Evolutionary conservation across 306 rosid genomes (phyloP).

Genomic region (Cucurbita maxima): DNA sequence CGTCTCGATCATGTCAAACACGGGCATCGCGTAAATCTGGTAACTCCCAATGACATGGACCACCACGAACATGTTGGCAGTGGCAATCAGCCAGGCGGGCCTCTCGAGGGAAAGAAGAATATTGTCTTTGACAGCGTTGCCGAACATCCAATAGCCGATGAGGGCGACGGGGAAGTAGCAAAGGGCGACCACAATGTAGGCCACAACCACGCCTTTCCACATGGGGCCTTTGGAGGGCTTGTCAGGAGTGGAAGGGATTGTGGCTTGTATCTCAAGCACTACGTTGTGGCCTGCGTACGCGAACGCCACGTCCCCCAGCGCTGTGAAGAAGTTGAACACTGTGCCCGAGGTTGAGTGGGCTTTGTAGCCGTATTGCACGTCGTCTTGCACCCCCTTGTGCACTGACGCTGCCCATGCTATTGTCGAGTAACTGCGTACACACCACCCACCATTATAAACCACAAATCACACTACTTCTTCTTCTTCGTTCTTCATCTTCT

Average conservation of each 20-base stretch:
- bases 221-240: conserved; percentile 85
- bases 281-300: conserved; percentile 98
- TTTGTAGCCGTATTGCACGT: conserved; percentile 44
- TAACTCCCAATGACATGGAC: conserved; percentile 87
- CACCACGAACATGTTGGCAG: conserved; percentile 81
- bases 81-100: conserved; percentile 70
- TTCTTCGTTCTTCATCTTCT: too few species aligned
- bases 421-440: conserved; percentile 60
- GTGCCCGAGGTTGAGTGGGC: conserved; percentile 31
- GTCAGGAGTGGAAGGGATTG: conserved; percentile 82
- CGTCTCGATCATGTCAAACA: conserved; percentile 86
- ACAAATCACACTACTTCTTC: too few species aligned
- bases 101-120: conserved; percentile 52
- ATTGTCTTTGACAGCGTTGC: conserved; percentile 34
- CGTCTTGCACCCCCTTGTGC: conserved; percentile 41
- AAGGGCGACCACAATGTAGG: conserved; percentile 72
- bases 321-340: conserved; percentile 50
- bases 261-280: conserved; percentile 88
- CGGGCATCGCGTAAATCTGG: conserved; percentile 92
- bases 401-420: conserved; percentile 63
- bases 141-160: conserved; percentile 64
- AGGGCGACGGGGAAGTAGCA: conserved; percentile 92
- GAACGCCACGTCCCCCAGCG: conserved; percentile 65
- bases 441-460: too few species aligned
- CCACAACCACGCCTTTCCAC: conserved; percentile 86